Evolutionary conservation across 768 basidiomycete species (phyloP), one percentile per base, ranked within the genome.

Genomic region (Podaxis sp.): DNA sequence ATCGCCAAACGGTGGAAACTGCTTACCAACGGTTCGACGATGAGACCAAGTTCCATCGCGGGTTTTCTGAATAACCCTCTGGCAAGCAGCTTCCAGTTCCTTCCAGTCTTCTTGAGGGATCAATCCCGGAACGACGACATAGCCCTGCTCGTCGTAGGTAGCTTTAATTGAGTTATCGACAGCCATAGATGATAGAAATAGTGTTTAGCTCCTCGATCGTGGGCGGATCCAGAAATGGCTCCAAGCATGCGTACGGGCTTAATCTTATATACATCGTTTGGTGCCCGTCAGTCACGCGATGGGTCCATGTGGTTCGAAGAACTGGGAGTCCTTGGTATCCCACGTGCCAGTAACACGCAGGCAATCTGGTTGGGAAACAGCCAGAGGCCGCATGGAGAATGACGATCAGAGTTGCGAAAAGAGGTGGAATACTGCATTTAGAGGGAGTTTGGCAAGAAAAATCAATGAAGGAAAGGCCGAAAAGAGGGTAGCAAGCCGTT

Each of bases 1-100:
- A 36, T 81, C 73, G 57, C 81, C 86, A 67, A 80, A 92, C 0
- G 90, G 91, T 2, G 91, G 90, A 64, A 92, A 93, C 71, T 91
- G 89, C 64, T 87, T 88, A 1, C 92, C 91, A 17, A 93, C 88
- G 0, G 85, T 87, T 39, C 91, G 82, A 3, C 89, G 79, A 66
- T 87, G 79, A 0, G 83, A 76, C 91, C 90, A 93, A 2, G 70
- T 64, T 1, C 89, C 89, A 0, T 76, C 57, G 4, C 90, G 84
- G 0, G 89, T 88, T 30, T 77, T 79, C 19, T 73, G 68, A 24
- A 86, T 78, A 2, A 77, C 82, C 22, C 80, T 74, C 13, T 81
- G 80, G 63, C 83, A 84, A 3, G 90, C 88, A 0, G 69, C 72
- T 58, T 76, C 70, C 17, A 92, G 79, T 1, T 70, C 69, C 1